Evolutionary conservation across 345 rosid species (phyloP).

Genomic region (Gossypium turneri): DNA sequence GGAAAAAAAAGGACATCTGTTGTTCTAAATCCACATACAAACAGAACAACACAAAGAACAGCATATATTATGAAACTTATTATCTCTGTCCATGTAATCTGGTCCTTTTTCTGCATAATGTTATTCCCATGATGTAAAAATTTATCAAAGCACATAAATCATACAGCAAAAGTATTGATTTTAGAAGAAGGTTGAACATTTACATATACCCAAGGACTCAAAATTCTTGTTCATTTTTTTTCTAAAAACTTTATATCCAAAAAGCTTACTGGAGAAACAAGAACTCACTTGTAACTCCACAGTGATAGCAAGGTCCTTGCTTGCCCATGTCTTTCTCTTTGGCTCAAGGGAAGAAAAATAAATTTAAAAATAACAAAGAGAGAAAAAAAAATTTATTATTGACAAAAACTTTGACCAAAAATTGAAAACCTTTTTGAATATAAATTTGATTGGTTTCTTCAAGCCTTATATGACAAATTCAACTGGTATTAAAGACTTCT

Average conservation of each 20-base stretch:
- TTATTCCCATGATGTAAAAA: conserved; percentile 16
- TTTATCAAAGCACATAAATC: conserved; percentile 8
- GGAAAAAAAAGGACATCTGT: conserved; percentile 12
- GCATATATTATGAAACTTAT: conserved; percentile 21
- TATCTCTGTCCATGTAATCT: conserved; percentile 20
- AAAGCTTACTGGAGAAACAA: conserved; percentile 41
- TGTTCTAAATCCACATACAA: conserved; percentile 25
- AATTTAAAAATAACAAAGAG: conserved; percentile 7
- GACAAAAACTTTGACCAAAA: conserved; percentile 23
- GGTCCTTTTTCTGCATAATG: conserved; percentile 17
- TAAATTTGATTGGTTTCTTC: conserved; percentile 21
- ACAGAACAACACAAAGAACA: conserved; percentile 25
- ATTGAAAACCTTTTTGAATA: conserved; percentile 4
- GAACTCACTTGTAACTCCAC: conserved; percentile 90
- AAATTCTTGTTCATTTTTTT: neutral
- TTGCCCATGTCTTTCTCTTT: conserved; percentile 58
- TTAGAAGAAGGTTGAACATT: neutral
- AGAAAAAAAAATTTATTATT: conserved; percentile 7
- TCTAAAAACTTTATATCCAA: neutral
- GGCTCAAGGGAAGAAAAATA: conserved; percentile 21
- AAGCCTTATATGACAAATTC: conserved; percentile 25
- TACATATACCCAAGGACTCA: conserved; percentile 15
- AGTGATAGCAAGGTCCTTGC: conserved; percentile 88
- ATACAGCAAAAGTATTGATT: conserved; percentile 6
- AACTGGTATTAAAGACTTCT: conserved; percentile 25